Evolutionary conservation across 208 protist species (phyloP), one percentile per base, ranked within the genome.

Genomic region (Trypanosoma boissoni): DNA sequence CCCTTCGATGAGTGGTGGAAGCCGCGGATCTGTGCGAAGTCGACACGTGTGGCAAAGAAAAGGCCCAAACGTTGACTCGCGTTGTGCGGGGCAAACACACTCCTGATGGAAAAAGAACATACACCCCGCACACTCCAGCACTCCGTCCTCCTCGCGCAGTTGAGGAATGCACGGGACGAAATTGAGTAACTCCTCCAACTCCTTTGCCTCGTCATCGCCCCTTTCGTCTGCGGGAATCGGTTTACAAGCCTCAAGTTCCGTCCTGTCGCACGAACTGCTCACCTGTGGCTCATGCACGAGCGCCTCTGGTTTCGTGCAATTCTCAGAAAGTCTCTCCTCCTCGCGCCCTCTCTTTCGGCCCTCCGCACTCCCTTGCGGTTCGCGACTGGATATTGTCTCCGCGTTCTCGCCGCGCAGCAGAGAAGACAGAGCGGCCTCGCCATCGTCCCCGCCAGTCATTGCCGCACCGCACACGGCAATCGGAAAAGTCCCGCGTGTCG

Each of bases 31-130:
- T 21, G 48, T 58, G 29, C 36, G 42, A 44, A 94, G 64, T 14
- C 83, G 83, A 58, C 87, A 94, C 8, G 72, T 64, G 49, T 94
- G 87, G 59, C 87, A 94, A 0, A 91, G 58, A 50, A 91, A 94
- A 0, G 58, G 59, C 20, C 78, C 66, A 6, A 57, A 60, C 32
- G 55, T 29, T 44, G 83, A 39, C 28, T 86, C 76, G 0, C 79
- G 73, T 68, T 94, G 87, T 42, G 64, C 56, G 29, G 87, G 87
- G 20, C 67, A 75, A 3, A 94, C 56, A 49, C 87, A 94, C 23
- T 49, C 54, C 49, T 94, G 87, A 36, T 94, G 87, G 60, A 94
- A 91, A 20, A 80, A 58, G 9, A 64, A 70, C 36, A 89, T 79
- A 71, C 87, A 94, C 26, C 62, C 45, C 10, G 68, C 77, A 34